Percentiles rank a stretch among this genome's conserved stretches.
phyloP scores from a whole-genome alignment of 805 yeast genomes.

The Candida arabinofermentans region DNA sequence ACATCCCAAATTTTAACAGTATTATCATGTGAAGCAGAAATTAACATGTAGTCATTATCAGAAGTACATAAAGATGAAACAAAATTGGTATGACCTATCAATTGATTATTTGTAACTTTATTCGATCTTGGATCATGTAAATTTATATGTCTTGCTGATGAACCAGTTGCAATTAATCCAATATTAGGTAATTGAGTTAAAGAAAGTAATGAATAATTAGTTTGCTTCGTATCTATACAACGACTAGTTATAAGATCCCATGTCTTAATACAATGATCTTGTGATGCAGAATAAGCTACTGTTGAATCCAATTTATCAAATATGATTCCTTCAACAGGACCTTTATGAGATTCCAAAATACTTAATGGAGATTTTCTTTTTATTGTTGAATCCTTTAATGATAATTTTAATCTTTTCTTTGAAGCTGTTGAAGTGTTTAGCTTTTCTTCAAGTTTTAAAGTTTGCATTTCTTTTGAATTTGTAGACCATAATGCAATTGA shows the following conservation, averaged over 20 bases:
- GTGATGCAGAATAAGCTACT: constrained; percentile 91
- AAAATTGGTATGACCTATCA: constrained; percentile 87
- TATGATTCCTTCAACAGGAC: constrained; percentile 81
- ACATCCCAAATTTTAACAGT: constrained; percentile 95
- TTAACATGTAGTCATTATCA: constrained; percentile 68
- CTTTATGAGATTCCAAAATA: constrained; percentile 73
- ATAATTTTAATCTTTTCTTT: constrained; percentile 83
- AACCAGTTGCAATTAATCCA: constrained; percentile 83
- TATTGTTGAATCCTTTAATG: constrained; percentile 68
- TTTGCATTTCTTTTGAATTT: constrained; percentile 72
- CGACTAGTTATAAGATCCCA: constrained; percentile 92
- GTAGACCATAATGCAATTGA: constrained; percentile 88
- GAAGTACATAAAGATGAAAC: constrained; percentile 81
- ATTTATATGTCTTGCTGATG: constrained; percentile 95
- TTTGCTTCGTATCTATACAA: constrained; percentile 81
- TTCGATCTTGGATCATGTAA: constrained; percentile 87
- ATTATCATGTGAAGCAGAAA: constrained; percentile 95
- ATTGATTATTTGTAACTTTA: constrained; percentile 62
- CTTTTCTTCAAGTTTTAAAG: constrained; percentile 41
- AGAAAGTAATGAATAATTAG: constrained; percentile 81
- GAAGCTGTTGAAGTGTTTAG: constrained; percentile 76
- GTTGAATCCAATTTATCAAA: constrained; percentile 71
- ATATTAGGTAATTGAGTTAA: constrained; percentile 62
- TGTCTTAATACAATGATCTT: constrained; percentile 91
- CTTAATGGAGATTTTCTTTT: constrained; percentile 81